A percentile compares a stretch with the other conserved stretches of the same genome.
These are phyloP conservation scores for Pelargonium fulgidum DNA, from an alignment of 441 rosid species.

Conservation along the genomic window DNA sequence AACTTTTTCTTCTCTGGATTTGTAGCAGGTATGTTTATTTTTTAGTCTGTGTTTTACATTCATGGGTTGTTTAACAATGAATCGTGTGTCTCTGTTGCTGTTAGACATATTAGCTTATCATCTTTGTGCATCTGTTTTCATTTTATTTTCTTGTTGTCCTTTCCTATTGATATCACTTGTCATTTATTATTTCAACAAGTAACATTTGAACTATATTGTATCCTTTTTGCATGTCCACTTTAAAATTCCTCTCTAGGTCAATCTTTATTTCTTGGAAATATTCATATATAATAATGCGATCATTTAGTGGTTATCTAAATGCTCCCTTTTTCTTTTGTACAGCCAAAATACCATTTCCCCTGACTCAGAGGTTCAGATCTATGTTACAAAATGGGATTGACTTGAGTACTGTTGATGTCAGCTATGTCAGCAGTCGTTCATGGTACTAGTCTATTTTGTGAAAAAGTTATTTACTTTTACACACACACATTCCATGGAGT, in stretches of 20 bases:
- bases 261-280: neutral
- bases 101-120: neutral
- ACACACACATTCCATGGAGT: slow-evolving; percentile 6
- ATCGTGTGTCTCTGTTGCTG: neutral
- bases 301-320: slow-evolving; percentile 19
- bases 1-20: slow-evolving; percentile 99
- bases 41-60: neutral
- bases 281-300: neutral
- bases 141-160: neutral
- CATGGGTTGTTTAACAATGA: neutral
- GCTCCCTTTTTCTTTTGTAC: slow-evolving; percentile 20
- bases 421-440: slow-evolving; percentile 96
- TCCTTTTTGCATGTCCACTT: neutral
- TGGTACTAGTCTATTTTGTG: slow-evolving; percentile 45
- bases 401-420: slow-evolving; percentile 94
- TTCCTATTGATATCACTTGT: neutral
- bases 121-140: neutral
- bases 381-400: slow-evolving; percentile 99
- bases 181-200: neutral
- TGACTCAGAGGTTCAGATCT: slow-evolving; percentile 92
- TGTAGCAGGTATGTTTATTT: slow-evolving; percentile 65
- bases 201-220: neutral
- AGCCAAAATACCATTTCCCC: slow-evolving; percentile 97
- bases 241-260: neutral
- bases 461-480: neutral